Base-by-base conservation (phyloP, 164 flowering plant species). In the Macadamia tetraphylla region DNA sequence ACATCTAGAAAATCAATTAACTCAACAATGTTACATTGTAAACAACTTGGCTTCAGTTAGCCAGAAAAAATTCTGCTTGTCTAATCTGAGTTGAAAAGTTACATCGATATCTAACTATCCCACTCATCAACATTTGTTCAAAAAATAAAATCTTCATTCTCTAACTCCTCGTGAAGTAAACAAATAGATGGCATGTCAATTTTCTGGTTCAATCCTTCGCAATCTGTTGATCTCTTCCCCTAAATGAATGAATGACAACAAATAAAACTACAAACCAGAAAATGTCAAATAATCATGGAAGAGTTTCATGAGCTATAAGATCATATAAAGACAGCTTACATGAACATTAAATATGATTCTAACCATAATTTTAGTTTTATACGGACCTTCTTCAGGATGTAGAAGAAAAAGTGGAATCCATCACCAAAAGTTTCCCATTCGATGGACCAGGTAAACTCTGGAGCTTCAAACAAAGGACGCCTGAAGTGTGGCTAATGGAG, bases 391-490 rank as follows among this genome's bases (percentile, higher is more conserved):
- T 79, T 81, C 77, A 91, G 72, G 58, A 80, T 71, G 68, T 89
- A 94, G 79, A 91, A 78, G 72, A 91, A 94, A 81, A 91, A 94
- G 71, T 94, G 97, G 74, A 94, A 91, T 60, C 87, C 89, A 76
- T 89, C 97, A 1, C 97, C 98, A 73, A 91, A 94, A 46, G 97
- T 89, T 35, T 67, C 84, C 83, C 88, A 94, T 67, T 87, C 90
- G 51, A 88, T 29, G 40, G 98, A 88, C 98, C 98, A 91, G 29
- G 85, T 86, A 67, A 94, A 88, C 51, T 84, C 79, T 5, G 86
- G 83, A 73, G 82, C 81, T 67, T 79, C 79, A 76, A 91, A 90
- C 48, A 91, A 74, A 11, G 84, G 91, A 18, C 93, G 92, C 83
- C 98, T 86, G 77, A 94, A 94, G 69, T 91, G 97, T 29, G 98